Percentiles rank a stretch among this genome's conserved stretches.
phyloP scores from a whole-genome alignment of 164 flowering plant genomes.

The Dillenia suffruticosa region DNA sequence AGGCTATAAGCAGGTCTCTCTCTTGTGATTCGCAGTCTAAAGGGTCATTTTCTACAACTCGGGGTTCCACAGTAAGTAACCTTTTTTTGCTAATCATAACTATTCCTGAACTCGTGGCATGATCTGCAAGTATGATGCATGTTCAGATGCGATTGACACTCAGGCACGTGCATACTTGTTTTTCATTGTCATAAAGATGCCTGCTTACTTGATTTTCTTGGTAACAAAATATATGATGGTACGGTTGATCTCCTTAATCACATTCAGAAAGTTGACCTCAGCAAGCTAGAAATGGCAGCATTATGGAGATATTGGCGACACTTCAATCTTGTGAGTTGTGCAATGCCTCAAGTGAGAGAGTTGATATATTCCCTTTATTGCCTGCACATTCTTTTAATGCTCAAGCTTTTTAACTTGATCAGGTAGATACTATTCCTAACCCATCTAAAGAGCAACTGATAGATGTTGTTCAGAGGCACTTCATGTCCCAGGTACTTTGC shows the following conservation, averaged over 20 bases:
- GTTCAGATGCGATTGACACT: too few species aligned
- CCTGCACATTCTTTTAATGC: background rate
- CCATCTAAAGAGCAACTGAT: constrained; percentile 85
- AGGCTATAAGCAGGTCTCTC: constrained; percentile 61
- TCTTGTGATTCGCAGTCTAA: constrained; percentile 83
- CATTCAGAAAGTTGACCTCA: constrained; percentile 75
- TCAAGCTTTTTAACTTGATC: background rate
- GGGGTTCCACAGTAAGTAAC: constrained; percentile 42
- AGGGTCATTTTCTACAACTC: constrained; percentile 53
- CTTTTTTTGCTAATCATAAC: constrained; percentile 1
- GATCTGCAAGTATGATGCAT: too few species aligned
- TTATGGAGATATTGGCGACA: constrained; percentile 92
- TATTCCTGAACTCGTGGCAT: too few species aligned
- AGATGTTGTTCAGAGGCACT: constrained; percentile 90
- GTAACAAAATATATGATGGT: too few species aligned
- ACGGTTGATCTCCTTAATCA: background rate
- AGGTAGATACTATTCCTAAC: constrained; percentile 78
- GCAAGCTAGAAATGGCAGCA: constrained; percentile 86
- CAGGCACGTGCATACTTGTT: background rate
- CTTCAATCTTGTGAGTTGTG: constrained; percentile 82
- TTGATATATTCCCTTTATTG: background rate
- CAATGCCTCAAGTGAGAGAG: background rate
- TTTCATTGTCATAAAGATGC: background rate
- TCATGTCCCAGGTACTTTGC: constrained; percentile 79
- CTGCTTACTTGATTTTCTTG: background rate